phyloP scores from a whole-genome alignment of 176 grass and related monocot genomes.

The Oryza punctata region DNA sequence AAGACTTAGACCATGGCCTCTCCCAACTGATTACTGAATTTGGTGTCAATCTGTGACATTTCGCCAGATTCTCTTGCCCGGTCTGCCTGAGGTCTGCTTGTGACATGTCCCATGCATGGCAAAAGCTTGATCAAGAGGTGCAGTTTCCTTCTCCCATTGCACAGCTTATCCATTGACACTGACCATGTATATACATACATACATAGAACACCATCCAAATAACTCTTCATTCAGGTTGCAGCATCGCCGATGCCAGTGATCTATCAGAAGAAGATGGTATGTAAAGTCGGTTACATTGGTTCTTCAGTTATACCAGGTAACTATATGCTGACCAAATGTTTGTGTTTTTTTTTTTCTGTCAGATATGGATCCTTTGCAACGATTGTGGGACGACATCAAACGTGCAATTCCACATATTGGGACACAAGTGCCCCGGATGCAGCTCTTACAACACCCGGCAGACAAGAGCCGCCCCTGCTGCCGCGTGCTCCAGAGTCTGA shows the following conservation, averaged over 20 bases:
- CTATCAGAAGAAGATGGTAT: conserved; percentile 78
- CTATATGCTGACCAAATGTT: background rate
- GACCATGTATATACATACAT: background rate
- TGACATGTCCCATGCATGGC: conserved; percentile 73
- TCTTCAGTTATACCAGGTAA: background rate
- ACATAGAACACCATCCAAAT: background rate
- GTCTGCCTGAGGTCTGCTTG: conserved; percentile 72
- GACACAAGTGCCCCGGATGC: conserved; percentile 73
- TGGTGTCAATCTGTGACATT: background rate
- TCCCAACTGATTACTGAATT: background rate
- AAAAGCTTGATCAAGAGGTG: conserved; percentile 81
- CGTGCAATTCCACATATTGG: conserved; percentile 68
- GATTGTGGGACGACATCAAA: conserved; percentile 64
- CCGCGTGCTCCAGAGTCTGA: conserved; percentile 44
- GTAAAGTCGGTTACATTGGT: background rate
- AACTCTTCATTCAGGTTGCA: conserved; percentile 54
- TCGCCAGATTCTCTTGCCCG: conserved; percentile 71
- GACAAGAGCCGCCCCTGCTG: conserved; percentile 43
- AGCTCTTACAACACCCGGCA: conserved; percentile 80
- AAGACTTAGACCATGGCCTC: background rate
- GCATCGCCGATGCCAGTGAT: conserved; percentile 69
- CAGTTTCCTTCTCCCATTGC: background rate
- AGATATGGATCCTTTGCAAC: conserved; percentile 90
- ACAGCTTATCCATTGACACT: background rate
- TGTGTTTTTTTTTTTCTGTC: background rate